phyloP scores from a whole-genome alignment of 352 stramenopile species.

The Phytophthora rubi region DNA sequence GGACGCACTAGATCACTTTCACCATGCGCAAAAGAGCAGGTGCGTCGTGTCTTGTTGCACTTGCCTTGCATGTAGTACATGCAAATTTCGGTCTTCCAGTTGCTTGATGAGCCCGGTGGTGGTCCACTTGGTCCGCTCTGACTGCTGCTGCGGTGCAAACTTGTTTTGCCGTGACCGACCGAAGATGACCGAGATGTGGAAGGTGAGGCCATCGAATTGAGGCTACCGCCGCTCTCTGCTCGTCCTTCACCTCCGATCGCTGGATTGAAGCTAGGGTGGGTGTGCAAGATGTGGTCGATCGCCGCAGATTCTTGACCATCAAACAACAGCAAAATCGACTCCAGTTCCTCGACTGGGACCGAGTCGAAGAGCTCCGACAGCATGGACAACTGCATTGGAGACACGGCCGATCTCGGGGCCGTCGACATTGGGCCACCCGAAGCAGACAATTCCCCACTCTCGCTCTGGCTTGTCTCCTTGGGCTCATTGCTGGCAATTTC shows the following conservation, averaged over 20 bases:
- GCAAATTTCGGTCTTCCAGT: conserved; percentile 91
- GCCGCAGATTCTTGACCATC: conserved; percentile 58
- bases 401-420: conserved; percentile 30
- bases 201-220: conserved; percentile 29
- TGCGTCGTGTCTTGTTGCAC: conserved; percentile 89
- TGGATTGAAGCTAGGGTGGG: conserved; percentile 78
- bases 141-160: conserved; percentile 43
- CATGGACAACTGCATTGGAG: conserved; percentile 64
- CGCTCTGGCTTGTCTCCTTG: conserved; percentile 38
- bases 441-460: conserved; percentile 36
- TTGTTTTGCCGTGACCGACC: conserved; percentile 34
- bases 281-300: conserved; percentile 74
- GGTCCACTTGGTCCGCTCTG: conserved; percentile 30
- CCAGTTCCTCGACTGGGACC: conserved; percentile 70
- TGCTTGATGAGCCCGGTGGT: conserved; percentile 46
- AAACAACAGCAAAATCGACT: conserved; percentile 53
- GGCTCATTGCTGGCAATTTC: conserved; percentile 15
- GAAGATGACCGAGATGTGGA: conserved; percentile 35
- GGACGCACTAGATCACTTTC: conserved; percentile 77
- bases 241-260: conserved; percentile 33
- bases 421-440: conserved; percentile 12
- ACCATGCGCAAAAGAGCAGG: conserved; percentile 88
- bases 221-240: conserved; percentile 26
- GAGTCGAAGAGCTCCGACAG: conserved; percentile 77
- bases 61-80: conserved; percentile 92